Evolutionary conservation across 306 rosid genomes (phyloP), one percentile per base, ranked within the genome.

Genomic region (Begonia fuchsioides): DNA sequence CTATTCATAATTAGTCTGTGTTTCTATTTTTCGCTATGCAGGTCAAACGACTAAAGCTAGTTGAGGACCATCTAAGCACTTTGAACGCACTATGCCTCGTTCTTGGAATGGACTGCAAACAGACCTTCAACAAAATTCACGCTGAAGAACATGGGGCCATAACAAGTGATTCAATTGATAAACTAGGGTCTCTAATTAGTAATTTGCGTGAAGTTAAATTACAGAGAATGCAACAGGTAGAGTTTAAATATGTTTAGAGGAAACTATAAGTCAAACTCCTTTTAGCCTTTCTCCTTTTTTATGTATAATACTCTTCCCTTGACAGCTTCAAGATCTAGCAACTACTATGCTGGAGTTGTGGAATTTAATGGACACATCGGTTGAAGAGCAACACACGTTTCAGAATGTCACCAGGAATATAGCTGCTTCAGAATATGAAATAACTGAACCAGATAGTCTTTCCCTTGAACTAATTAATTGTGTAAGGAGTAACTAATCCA

Each of bases 311-410:
- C 32, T 44, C 14, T 54, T 32, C 12, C 62, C 39, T 26, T 58
- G 46, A 43, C 80, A 82, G 96, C 79, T 86, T 45, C 81, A 68
- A 76, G 38, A 47, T 53, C 61, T 72, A 40, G 81, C 79, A 47
- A 61, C 69, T 52, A 47, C 65, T 26, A 56, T 86, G 44, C 57
- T 82, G 62, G 93, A 82, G 68, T 41, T 82, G 74, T 86, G 93
- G 93, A 64, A 70, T 72, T 60, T 82, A 74, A 79, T 82, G 86
- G 93, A 82, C 50, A 79, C 73, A 55, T 75, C 86, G 2, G 15
- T 59, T 53, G 90, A 62, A 63, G 83, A 82, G 61, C 86, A 74
- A 48, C 64, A 51, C 60, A 46, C 39, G 50, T 76, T 81, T 69
- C 90, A 68, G 55, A 75, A 63, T 43, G 64, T 79, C 20, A 76